Percentiles rank a stretch among this genome's conserved stretches.
Conservation (phyloP, 306 rosid genomes). For the Leucaena leucocephala region DNA sequence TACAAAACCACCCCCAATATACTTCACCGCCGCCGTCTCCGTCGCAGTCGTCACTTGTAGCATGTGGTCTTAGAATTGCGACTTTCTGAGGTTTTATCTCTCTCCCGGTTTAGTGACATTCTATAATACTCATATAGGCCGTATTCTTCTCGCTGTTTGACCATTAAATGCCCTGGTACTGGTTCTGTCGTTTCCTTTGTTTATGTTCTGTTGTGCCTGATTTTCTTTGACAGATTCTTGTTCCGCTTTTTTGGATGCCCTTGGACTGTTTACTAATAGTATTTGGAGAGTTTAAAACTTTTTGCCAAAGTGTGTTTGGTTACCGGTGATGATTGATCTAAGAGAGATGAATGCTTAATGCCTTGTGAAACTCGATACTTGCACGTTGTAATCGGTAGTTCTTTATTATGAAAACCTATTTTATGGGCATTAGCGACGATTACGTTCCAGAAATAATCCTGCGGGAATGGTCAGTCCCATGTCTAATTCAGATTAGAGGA, state of each 20-base stretch:
- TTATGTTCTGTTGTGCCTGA: not conserved
- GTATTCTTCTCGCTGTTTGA: constrained; percentile 6
- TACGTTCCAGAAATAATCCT: not conserved
- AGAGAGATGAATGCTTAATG: not conserved
- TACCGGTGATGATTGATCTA: not conserved
- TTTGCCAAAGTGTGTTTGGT: constrained; percentile 4
- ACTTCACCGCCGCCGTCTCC: not conserved
- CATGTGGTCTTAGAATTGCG: constrained; percentile 5
- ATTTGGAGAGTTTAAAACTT: not conserved
- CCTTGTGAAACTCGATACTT: not conserved
- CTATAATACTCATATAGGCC: not conserved
- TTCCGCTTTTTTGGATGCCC: constrained; percentile 18
- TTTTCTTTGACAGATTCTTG: not conserved
- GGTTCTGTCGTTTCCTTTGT: not conserved
- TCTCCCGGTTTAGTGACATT: not conserved
- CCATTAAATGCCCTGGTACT: constrained; percentile 21
- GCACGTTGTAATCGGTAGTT: not conserved
- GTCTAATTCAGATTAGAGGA: not conserved
- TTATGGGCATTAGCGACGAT: not conserved
- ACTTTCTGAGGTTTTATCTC: constrained; percentile 16
- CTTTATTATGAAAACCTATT: not conserved
- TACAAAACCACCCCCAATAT: not conserved
- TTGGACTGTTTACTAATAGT: not conserved
- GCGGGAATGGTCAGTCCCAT: not conserved
- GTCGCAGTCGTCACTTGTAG: not conserved